These are phyloP conservation scores for Sporisorium sorghi DNA, from an alignment of 1,284 basidiomycete species.

Conservation along the genomic window DNA sequence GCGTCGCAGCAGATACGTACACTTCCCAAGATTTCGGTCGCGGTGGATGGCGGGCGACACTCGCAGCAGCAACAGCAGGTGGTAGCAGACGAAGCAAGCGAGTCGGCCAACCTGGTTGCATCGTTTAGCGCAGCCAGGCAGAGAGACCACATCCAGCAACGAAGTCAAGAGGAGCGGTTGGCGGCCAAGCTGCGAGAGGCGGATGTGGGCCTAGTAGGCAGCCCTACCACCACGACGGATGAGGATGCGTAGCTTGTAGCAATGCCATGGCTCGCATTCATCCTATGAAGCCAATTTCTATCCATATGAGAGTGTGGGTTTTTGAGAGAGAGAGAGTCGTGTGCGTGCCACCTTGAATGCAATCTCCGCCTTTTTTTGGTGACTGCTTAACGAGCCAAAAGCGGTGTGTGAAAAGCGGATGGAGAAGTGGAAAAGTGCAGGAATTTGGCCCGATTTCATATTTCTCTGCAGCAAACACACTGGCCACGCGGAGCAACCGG, in stretches of 20 bases:
- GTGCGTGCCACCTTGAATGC: too few relatives aligned
- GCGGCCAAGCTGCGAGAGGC: slow-evolving; percentile 55
- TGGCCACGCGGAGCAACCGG: not conserved
- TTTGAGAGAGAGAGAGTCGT: not conserved
- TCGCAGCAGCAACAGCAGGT: too few relatives aligned
- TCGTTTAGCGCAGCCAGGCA: slow-evolving; percentile 7
- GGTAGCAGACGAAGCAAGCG: not conserved
- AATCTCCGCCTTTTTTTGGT: too few relatives aligned
- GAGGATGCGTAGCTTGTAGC: slow-evolving; percentile 20
- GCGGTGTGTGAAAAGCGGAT: slow-evolving; percentile 39
- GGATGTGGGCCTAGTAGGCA: slow-evolving; percentile 52
- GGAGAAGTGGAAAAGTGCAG: slow-evolving; percentile 1
- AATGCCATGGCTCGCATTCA: not conserved
- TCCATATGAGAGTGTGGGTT: not conserved
- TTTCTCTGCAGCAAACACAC: not conserved
- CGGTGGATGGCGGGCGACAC: slow-evolving; percentile 9
- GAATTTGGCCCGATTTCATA: not conserved
- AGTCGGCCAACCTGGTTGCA: slow-evolving; percentile 1
- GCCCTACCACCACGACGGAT: slow-evolving; percentile 39
- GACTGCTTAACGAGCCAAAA: not conserved
- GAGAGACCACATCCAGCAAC: slow-evolving; percentile 18
- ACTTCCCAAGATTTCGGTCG: slow-evolving; percentile 41
- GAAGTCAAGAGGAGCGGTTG: slow-evolving; percentile 45
- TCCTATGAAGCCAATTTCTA: not conserved
- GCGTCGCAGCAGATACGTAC: slow-evolving; percentile 7